Evolutionary conservation across 768 basidiomycete genomes (phyloP), one percentile per base, ranked within the genome.

Genomic region (Mycena pura): DNA sequence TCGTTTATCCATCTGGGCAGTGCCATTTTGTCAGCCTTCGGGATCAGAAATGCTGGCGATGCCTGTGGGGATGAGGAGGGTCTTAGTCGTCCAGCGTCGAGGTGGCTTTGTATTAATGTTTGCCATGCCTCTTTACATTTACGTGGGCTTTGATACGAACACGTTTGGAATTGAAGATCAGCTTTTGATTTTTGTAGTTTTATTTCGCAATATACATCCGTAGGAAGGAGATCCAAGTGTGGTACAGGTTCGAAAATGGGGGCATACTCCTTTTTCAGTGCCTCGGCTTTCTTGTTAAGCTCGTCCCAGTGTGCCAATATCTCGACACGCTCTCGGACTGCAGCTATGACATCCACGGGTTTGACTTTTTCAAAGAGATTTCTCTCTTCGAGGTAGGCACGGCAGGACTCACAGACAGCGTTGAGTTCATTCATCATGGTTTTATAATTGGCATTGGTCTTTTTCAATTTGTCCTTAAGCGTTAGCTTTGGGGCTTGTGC

Each of bases 41-140:
- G 77, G 3, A 81, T 72, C 1, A 80, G 68, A 52, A 81, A 83
- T 0, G 72, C 68, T 0, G 76, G 79, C 0, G 75, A 82, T 0
- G 74, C 73, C 38, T 67, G 71, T 0, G 43, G 31, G 0, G 71
- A 76, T 0, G n/a, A n/a, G n/a, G n/a, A n/a, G n/a, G n/a, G n/a
- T n/a, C n/a, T n/a, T n/a, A n/a, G n/a, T 0, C 65, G 51, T 0
- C 79, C 77, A 5, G 74, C 69, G 0, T 62, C 68, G 0, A 80
- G 44, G 52, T 78, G 76, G 31, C 77, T 63, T 0, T 78, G 44
- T 0, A 82, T 65, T 0, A 81, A 57, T 0, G 25, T 70, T 3
- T 70, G 29, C 75, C 78, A 81, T 0, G 72, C 72, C 0, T 74
- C 74, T 0, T 55, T 46, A 25, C 74, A 80, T 45, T 78, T 74